phyloP scores from a whole-genome alignment of 306 rosid species.

The Benincasa hispida region DNA sequence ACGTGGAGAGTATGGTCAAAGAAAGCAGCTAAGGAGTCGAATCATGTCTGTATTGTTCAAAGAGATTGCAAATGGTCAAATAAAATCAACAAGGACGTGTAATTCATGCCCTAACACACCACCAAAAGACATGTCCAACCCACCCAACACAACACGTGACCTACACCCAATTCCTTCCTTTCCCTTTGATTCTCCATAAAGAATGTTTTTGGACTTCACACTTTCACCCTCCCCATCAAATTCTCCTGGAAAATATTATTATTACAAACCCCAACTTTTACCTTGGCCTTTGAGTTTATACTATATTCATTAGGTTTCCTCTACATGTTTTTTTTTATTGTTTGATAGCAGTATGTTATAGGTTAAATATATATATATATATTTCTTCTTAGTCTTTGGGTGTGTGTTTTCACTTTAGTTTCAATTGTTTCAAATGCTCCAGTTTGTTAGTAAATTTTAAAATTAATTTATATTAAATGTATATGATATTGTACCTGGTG shows the following conservation, averaged over 20 bases:
- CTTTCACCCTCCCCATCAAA: not conserved
- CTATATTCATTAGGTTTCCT: not conserved
- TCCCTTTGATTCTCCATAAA: not conserved
- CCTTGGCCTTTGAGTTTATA: slow-evolving; percentile 1
- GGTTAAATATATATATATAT: not conserved
- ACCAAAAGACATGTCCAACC: not conserved
- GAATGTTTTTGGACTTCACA: slow-evolving; percentile 11
- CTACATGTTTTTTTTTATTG: not conserved
- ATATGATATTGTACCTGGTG: no score
- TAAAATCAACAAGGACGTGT: not conserved
- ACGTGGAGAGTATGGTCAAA: slow-evolving; percentile 8
- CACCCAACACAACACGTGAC: slow-evolving; percentile 1
- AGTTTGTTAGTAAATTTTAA: no score
- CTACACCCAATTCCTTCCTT: not conserved
- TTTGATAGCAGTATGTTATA: not conserved
- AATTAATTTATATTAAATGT: no score
- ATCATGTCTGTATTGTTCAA: not conserved
- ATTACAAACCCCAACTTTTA: not conserved
- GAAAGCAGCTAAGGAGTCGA: slow-evolving; percentile 9
- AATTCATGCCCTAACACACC: slow-evolving; percentile 5
- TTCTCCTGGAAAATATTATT: not conserved
- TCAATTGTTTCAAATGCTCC: no score
- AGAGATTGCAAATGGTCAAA: not conserved
- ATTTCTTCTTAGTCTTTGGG: no score
- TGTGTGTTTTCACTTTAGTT: no score